Percentiles rank a stretch among this genome's conserved stretches.
Conservation (phyloP, 2,329 filamentous ascomycete genomes). For the Fusarium sulawesiense region DNA sequence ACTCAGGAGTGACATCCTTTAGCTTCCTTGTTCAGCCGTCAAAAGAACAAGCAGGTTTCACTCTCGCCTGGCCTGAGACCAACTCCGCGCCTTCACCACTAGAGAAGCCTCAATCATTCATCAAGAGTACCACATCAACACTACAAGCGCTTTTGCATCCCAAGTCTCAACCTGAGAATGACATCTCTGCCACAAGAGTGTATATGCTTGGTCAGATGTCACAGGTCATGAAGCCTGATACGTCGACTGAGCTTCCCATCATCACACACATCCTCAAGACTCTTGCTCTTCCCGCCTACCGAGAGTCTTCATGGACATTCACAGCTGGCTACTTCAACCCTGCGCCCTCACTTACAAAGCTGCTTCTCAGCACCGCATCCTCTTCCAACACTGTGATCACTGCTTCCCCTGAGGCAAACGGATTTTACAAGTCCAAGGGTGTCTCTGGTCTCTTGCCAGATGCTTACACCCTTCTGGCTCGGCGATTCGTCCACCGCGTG, state of each 20-base stretch:
- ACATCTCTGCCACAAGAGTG: conserved; percentile 72
- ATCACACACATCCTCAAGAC: conserved; percentile 78
- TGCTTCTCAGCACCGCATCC: conserved; percentile 80
- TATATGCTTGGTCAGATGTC: conserved; percentile 92
- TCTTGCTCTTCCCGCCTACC: conserved; percentile 72
- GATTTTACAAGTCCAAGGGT: conserved; percentile 89
- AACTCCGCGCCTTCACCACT: conserved; percentile 84
- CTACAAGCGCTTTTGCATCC: conserved; percentile 73
- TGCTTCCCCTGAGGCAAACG: conserved; percentile 92
- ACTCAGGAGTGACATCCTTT: conserved; percentile 79
- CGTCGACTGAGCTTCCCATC: conserved; percentile 88
- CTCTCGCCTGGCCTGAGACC: conserved; percentile 76
- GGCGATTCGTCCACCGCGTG: conserved; percentile 77
- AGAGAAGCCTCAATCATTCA: conserved; percentile 74
- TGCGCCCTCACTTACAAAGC: conserved; percentile 81
- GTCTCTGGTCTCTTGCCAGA: conserved; percentile 90
- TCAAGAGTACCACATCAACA: conserved; percentile 72
- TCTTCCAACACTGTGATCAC: conserved; percentile 85
- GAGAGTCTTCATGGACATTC: conserved; percentile 87
- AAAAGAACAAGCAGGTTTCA: conserved; percentile 65
- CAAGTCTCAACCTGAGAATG: conserved; percentile 27
- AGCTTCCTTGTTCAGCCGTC: conserved; percentile 83
- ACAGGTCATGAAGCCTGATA: conserved; percentile 80
- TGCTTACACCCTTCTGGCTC: conserved; percentile 90
- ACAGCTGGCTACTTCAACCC: conserved; percentile 99